Conservation (phyloP, 495 filamentous ascomycete species). For the Hypoxylon crocopeplum region DNA sequence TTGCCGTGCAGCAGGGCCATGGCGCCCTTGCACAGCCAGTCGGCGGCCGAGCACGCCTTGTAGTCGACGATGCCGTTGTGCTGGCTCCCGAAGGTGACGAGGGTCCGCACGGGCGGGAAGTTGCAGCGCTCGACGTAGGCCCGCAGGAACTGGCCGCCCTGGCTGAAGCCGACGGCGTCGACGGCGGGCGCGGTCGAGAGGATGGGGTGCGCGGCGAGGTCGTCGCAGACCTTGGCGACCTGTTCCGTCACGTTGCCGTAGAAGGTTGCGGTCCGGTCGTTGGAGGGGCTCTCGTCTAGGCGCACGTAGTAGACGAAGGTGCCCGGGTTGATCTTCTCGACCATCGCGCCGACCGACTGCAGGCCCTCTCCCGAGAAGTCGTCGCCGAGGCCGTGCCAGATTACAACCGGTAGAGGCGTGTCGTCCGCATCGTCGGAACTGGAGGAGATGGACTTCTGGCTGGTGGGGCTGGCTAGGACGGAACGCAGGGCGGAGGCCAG, state of each 20-base stretch:
- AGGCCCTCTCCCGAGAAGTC: slow-evolving; percentile 80
- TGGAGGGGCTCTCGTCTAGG: slow-evolving; percentile 67
- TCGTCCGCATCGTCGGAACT: slow-evolving; percentile 50
- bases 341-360: slow-evolving; percentile 67
- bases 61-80: slow-evolving; percentile 94
- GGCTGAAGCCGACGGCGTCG: slow-evolving; percentile 92
- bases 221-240: slow-evolving; percentile 77
- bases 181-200: slow-evolving; percentile 80
- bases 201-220: slow-evolving; percentile 77
- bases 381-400: slow-evolving; percentile 86
- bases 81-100: slow-evolving; percentile 91
- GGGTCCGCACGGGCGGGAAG: slow-evolving; percentile 74
- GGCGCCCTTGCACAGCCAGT: slow-evolving; percentile 82
- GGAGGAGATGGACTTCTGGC: slow-evolving; percentile 13
- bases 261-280: slow-evolving; percentile 84
- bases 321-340: slow-evolving; percentile 75
- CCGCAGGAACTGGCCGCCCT: slow-evolving; percentile 94
- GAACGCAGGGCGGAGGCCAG: slow-evolving; percentile 12
- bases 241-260: slow-evolving; percentile 89
- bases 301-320: slow-evolving; percentile 85
- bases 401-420: slow-evolving; percentile 80
- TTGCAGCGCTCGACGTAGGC: slow-evolving; percentile 94
- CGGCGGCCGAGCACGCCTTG: slow-evolving; percentile 63
- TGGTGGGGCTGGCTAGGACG: slow-evolving; percentile 26
- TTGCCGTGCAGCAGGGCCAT: slow-evolving; percentile 74